A percentile compares a stretch with the other conserved stretches of the same genome.
phyloP scores from a whole-genome alignment of 352 stramenopile genomes.

The Globisporangium polare region DNA sequence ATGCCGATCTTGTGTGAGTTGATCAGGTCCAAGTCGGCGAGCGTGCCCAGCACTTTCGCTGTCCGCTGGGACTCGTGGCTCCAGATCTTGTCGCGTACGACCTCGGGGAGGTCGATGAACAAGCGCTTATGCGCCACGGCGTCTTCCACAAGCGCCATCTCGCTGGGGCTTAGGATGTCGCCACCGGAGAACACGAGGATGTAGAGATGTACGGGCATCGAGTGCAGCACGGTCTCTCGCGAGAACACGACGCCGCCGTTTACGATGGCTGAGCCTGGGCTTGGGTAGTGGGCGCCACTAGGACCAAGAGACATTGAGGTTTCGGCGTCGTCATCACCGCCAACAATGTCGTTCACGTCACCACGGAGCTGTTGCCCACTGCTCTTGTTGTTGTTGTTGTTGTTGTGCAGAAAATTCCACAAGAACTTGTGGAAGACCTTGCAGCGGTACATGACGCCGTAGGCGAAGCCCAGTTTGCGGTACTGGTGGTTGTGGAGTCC shows the following conservation, averaged over 20 bases:
- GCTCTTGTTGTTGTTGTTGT: conserved; percentile 16
- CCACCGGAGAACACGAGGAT: conserved; percentile 78
- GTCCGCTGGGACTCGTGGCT: conserved; percentile 67
- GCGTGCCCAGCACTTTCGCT: conserved; percentile 63
- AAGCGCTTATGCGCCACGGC: conserved; percentile 37
- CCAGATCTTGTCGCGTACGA: conserved; percentile 60
- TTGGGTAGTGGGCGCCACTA: neutral
- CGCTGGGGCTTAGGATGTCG: conserved; percentile 40
- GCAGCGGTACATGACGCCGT: conserved; percentile 81
- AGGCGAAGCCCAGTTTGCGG: conserved; percentile 70
- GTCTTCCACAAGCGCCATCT: conserved; percentile 54
- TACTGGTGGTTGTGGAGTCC: conserved; percentile 64
- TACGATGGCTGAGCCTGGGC: neutral
- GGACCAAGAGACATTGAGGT: neutral
- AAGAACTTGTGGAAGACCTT: conserved; percentile 76
- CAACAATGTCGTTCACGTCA: conserved; percentile 35
- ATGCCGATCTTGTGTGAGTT: conserved; percentile 82
- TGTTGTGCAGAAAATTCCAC: conserved; percentile 57
- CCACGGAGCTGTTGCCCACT: conserved; percentile 25
- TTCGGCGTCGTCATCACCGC: conserved; percentile 26
- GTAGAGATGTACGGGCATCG: conserved; percentile 77
- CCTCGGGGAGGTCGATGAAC: conserved; percentile 42
- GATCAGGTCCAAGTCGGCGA: conserved; percentile 66
- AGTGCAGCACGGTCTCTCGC: conserved; percentile 65
- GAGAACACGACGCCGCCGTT: conserved; percentile 64